Base-by-base conservation (phyloP, 805 yeast genomes). In the Yarrowia deformans region DNA sequence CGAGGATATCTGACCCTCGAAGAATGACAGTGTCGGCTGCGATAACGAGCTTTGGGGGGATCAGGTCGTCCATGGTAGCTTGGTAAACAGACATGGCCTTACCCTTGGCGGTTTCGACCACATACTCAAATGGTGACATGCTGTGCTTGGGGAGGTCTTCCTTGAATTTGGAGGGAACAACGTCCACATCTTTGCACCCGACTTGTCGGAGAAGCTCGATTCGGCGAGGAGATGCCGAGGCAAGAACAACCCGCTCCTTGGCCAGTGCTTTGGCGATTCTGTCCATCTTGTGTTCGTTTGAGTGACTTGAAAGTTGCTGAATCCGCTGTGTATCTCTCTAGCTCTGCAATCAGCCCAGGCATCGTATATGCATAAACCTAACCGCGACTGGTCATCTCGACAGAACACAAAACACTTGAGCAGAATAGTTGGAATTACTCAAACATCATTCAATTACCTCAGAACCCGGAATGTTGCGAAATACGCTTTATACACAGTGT, bases 201-300 rank as follows among this genome's bases (percentile, higher is more conserved):
- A 81, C 71, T 66, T 79, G 71, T 72, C 89, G 86, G 37, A 95
- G 74, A n/a, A 95, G 89, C 69, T 90, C 91, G 68, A 81, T 78
- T 69, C 99, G 80, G 70, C 97, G 82, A 1, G 96, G 94, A 0
- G 98, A 93, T 0, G 90, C 84, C 1, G 97, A 91, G 0, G 97
- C 97, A 8, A 94, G 82, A 6, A 91, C 80, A 34, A 93, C 74
- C 32, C 74, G 74, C 35, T 74, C 75, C 32, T 69, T 71, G 23
- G 48, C 50, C 29, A 71, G 64, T n/a, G 66, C 67, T 29, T 43
- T 49, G 23, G 55, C 55, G 23, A 63, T 43, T 48, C 29, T 37
- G 48, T 63, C 56, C 68, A 63, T 63, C 14, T 34, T 43, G 52
- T 29, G 49, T 52, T 42, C 18, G 10, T 37, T 39, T 16, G 29